Evolutionary conservation across 305 asterid species (phyloP).

Genomic region (Plantago rigida): DNA sequence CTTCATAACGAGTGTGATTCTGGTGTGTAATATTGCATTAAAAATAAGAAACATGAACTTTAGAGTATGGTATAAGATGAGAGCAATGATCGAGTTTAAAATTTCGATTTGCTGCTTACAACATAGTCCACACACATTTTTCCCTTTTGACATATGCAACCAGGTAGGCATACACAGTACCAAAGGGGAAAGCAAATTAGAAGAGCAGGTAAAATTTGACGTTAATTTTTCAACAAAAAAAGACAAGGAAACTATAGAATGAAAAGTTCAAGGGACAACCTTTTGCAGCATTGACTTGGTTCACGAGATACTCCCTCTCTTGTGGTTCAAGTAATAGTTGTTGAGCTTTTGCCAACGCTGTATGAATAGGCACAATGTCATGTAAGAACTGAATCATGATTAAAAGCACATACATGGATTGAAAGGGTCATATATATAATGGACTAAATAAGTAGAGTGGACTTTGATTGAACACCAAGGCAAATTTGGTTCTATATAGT

Average conservation of each 20-base stretch:
- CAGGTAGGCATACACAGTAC: slow-evolving; percentile 16
- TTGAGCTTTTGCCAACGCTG: slow-evolving; percentile 96
- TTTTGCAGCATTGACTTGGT: slow-evolving; percentile 84
- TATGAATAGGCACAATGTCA: slow-evolving; percentile 24
- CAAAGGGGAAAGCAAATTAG: neutral
- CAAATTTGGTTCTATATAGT: too few species aligned
- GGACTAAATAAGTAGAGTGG: too few species aligned
- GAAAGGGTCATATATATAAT: too few species aligned
- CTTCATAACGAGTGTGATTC: neutral
- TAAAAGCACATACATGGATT: neutral
- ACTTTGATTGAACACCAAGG: too few species aligned
- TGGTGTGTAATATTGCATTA: neutral
- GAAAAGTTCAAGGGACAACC: slow-evolving; percentile 37
- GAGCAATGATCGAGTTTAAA: too few species aligned
- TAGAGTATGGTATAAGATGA: too few species aligned
- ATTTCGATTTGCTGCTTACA: too few species aligned
- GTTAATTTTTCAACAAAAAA: slow-evolving; percentile 9
- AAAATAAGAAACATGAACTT: neutral
- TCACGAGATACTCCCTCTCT: slow-evolving; percentile 87
- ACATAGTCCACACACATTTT: too few species aligned
- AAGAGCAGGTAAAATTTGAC: slow-evolving; percentile 5
- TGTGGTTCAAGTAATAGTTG: slow-evolving; percentile 76
- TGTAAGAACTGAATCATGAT: slow-evolving; percentile 7
- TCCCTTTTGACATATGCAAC: neutral
- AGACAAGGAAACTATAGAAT: neutral